phyloP scores from a whole-genome alignment of 2,329 filamentous ascomycete genomes.

The Xylariaceae sp. region DNA sequence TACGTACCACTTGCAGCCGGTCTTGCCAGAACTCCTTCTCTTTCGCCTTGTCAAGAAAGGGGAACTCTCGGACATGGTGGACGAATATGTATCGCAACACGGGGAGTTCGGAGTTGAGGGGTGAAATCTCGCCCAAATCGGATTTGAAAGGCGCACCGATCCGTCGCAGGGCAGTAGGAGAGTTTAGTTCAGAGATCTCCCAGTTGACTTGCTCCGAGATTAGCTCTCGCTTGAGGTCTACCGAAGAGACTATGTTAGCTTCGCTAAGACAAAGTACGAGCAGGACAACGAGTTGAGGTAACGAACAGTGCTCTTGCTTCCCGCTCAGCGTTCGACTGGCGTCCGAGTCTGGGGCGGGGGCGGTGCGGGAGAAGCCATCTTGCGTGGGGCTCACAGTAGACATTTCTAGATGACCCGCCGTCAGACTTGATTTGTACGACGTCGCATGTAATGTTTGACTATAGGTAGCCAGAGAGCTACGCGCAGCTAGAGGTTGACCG shows the following conservation, averaged over 20 bases:
- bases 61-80: conserved; percentile 95
- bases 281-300: background rate
- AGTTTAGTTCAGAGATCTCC: conserved; percentile 91
- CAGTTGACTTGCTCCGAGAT: conserved; percentile 83
- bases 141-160: conserved; percentile 96
- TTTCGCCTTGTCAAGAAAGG: conserved; percentile 91
- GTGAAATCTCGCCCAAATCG: conserved; percentile 86
- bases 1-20: conserved; percentile 84
- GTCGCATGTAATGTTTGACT: background rate
- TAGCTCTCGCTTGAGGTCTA: conserved; percentile 94
- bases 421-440: conserved; percentile 1
- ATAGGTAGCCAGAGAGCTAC: background rate
- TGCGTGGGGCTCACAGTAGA: conserved; percentile 20
- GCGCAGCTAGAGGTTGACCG: background rate
- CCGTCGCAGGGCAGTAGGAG: conserved; percentile 86
- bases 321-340: conserved; percentile 64
- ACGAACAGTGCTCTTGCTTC: conserved; percentile 95
- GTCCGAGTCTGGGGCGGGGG: conserved; percentile 8
- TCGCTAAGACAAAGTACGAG: background rate
- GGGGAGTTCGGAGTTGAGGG: conserved; percentile 89
- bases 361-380: conserved; percentile 22
- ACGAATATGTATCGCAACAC: conserved; percentile 97
- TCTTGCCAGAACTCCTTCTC: conserved; percentile 99
- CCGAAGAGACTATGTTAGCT: conserved; percentile 17
- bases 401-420: conserved; percentile 19